Percentiles rank a stretch among this genome's conserved stretches.
These are phyloP conservation scores for Claviceps humidiphila DNA, from an alignment of 2,329 filamentous ascomycete species.

Conservation along the genomic window DNA sequence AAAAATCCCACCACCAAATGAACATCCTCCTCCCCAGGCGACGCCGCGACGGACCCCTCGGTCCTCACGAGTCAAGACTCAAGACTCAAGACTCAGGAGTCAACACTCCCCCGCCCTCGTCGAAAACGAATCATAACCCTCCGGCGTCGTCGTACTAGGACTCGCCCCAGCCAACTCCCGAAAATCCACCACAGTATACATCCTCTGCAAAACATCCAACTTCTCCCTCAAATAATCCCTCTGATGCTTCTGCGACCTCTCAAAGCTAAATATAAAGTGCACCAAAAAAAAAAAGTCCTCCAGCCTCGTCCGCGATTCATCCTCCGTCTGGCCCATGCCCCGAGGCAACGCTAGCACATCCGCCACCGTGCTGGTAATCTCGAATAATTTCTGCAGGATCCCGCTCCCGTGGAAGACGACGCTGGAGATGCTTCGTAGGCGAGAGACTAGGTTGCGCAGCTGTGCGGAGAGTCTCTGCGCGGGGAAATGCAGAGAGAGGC, in stretches of 20 bases:
- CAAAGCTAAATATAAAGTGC: conserved; percentile 35
- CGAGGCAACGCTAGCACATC: conserved; percentile 41
- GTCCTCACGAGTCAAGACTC: no score
- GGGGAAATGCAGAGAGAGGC: conserved; percentile 26
- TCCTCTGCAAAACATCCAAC: conserved; percentile 20
- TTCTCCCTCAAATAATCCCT: conserved; percentile 27
- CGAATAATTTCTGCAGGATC: conserved; percentile 45
- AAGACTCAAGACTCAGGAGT: no score
- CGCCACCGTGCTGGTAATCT: conserved; percentile 46
- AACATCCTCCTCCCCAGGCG: no score
- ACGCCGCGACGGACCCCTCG: no score
- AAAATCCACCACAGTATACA: conserved; percentile 19
- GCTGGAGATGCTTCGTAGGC: conserved; percentile 23
- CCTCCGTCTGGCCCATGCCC: conserved; percentile 21
- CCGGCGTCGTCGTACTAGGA: conserved; percentile 11
- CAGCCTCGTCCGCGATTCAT: conserved; percentile 33
- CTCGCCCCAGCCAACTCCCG: conserved; percentile 13
- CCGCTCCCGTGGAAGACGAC: conserved; percentile 42
- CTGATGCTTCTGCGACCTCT: conserved; percentile 31
- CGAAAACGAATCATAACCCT: conserved; percentile 4
- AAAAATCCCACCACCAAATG: no score
- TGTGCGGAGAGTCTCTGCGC: conserved; percentile 24
- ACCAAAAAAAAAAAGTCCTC: conserved; percentile 41
- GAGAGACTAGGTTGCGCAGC: conserved; percentile 23
- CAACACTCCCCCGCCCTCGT: not conserved